Base-by-base conservation (phyloP, 2,329 filamentous ascomycete genomes). In the Neonectria faginata region DNA sequence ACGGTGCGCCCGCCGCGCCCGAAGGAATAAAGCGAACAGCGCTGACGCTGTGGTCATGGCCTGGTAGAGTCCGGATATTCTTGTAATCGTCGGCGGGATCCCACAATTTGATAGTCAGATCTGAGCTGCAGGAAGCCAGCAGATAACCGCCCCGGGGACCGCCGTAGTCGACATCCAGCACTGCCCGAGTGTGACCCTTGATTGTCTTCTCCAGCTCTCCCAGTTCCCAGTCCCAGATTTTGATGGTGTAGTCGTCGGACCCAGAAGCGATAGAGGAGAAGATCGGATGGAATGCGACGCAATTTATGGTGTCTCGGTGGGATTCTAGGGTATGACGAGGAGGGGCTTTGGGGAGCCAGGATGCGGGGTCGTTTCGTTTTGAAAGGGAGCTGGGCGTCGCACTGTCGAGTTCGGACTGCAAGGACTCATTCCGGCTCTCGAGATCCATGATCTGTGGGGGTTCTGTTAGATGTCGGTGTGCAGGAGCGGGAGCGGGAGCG, bases 211-310 rank as follows among this genome's bases (percentile, higher is more conserved):
- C 94, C 4, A 97, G 84, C 79, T 97, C 94, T 52, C 95, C 95
- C 25, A 97, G 81, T 75, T 97, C 94, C 92, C 94, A 97, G 75
- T 97, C 94, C 94, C 94, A 97, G 60, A 97, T 94, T 75, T 97
- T 97, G 78, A 98, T 97, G 8, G 92, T 97, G 59, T 89, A 92
- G 78, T 97, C 95, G 77, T 97, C 94, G 9, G 94, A 97, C 16
- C 92, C 94, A 0, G 93, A 96, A 10, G 94, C 95, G 22, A 97
- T 84, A 5, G 92, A 95, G 10, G 93, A 95, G 79, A 97, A 97
- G 33, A 96, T 86, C 0, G 94, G 94, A 77, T 97, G 94, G 76
- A 97, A 97, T 16, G 94, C 94, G 62, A 97, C 89, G 74, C 93
- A 94, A 61, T 91, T 97, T 64, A 97, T 89, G 14, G 92, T 88